Conservation (phyloP, 1,139 yeast species). For the Waltiozyma sp. region DNA sequence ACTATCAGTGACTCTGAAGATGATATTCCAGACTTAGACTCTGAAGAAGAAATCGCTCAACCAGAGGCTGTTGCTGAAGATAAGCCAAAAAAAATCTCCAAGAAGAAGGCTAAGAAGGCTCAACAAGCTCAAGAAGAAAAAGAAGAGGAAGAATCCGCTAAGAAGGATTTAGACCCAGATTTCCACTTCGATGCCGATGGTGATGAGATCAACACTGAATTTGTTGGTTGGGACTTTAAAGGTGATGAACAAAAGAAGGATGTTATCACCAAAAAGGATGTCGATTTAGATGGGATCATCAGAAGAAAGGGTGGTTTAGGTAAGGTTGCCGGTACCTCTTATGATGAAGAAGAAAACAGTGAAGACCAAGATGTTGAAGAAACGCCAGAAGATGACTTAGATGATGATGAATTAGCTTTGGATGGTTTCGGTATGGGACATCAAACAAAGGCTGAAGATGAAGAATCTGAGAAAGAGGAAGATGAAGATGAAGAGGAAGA, state of each 20-base stretch:
- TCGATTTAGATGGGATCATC: constrained; percentile 80
- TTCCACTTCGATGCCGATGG: constrained; percentile 60
- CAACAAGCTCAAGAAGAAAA: constrained; percentile 8
- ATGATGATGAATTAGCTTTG: constrained; percentile 35
- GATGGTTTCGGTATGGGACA: constrained; percentile 73
- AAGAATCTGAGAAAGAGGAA: constrained; percentile 21
- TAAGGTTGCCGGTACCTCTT: constrained; percentile 37
- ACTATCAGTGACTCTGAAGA: constrained; percentile 72
- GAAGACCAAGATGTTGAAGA: constrained; percentile 26
- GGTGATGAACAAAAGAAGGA: constrained; percentile 28
- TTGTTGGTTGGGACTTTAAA: constrained; percentile 79
- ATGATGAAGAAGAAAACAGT: constrained; percentile 24
- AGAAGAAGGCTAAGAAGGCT: constrained; percentile 21
- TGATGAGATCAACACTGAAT: constrained; percentile 34
- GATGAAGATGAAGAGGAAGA: constrained; percentile 21
- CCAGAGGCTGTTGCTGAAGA: constrained; percentile 42
- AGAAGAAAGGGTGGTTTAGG: constrained; percentile 71
- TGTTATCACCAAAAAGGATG: constrained; percentile 38
- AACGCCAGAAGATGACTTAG: constrained; percentile 24
- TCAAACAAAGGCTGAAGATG: constrained; percentile 25
- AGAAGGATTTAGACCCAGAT: constrained; percentile 56
- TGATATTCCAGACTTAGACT: constrained; percentile 47
- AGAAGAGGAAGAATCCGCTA: constrained; percentile 23
- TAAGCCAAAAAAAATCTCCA: constrained; percentile 17
- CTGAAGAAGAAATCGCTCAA: constrained; percentile 30